Evolutionary conservation across 1,284 basidiomycete genomes (phyloP).

Genomic region (Austroboletus novae-zelandiae): DNA sequence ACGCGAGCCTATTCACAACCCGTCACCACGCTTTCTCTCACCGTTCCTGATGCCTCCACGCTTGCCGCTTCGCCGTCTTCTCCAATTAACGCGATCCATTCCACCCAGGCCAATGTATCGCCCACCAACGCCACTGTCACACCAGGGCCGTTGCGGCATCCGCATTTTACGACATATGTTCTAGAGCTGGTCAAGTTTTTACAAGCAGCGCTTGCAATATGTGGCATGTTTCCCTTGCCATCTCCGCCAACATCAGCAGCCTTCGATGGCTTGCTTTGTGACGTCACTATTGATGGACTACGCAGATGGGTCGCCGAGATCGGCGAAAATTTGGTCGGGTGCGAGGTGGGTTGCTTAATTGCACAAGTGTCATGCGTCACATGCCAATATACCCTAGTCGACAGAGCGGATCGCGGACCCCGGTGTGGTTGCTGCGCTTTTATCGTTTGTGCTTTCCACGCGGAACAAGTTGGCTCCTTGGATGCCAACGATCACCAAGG

Average conservation of each 20-base stretch:
- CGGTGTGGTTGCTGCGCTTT: conserved; percentile 59
- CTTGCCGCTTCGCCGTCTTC: conserved; percentile 19
- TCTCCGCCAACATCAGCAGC: conserved; percentile 25
- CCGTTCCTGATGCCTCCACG: conserved; percentile 19
- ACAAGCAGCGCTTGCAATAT: conserved; percentile 66
- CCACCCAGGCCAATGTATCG: conserved; percentile 10
- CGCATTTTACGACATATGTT: conserved; percentile 45
- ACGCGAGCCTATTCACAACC: conserved; percentile 30
- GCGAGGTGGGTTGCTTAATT: conserved; percentile 50
- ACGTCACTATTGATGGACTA: conserved; percentile 68
- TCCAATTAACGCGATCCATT: conserved; percentile 9
- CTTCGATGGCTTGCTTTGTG: conserved; percentile 69
- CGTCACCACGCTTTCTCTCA: conserved; percentile 25
- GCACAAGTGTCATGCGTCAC: conserved; percentile 1
- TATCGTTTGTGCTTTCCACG: conserved; percentile 63
- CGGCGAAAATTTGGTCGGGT: conserved; percentile 55
- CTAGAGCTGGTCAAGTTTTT: conserved; percentile 72
- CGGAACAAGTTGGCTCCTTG: conserved; percentile 60
- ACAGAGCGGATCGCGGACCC: conserved; percentile 74
- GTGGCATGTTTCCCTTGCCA: conserved; percentile 53
- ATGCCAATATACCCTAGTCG: conserved; percentile 41
- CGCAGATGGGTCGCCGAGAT: conserved; percentile 63
- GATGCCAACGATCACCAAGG: conserved; percentile 56
- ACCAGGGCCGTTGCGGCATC: conserved; percentile 24
- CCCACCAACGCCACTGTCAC: conserved; percentile 9